Evolutionary conservation across 2,329 filamentous ascomycete genomes (phyloP).

Genomic region (Paraphaeosphaeria sporulosa): DNA sequence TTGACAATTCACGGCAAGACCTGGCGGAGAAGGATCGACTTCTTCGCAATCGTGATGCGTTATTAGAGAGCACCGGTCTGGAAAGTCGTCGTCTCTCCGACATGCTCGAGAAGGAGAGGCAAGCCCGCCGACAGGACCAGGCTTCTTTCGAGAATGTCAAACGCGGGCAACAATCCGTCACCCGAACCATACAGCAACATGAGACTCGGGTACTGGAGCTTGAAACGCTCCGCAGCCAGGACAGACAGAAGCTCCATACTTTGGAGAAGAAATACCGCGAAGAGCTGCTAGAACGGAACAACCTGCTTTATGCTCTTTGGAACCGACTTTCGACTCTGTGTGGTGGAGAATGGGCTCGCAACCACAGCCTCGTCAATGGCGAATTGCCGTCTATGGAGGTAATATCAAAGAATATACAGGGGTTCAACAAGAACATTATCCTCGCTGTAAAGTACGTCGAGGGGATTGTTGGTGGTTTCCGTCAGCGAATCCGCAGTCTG

Average conservation of each 20-base stretch:
- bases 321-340: conserved; percentile 85
- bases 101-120: conserved; percentile 88
- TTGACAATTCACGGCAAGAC: conserved; percentile 78
- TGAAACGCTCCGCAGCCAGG: conserved; percentile 78
- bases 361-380: conserved; percentile 87
- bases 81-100: conserved; percentile 87
- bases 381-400: conserved; percentile 86
- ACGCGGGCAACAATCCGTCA: conserved; percentile 85
- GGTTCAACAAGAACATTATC: conserved; percentile 89
- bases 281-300: conserved; percentile 88
- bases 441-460: conserved; percentile 89
- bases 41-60: conserved; percentile 85
- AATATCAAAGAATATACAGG: conserved; percentile 82
- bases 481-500: conserved; percentile 79
- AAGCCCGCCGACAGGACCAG: conserved; percentile 84
- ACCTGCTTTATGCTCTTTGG: conserved; percentile 87
- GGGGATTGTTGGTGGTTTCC: conserved; percentile 78
- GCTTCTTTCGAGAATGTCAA: conserved; percentile 87
- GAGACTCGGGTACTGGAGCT: conserved; percentile 86
- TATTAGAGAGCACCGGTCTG: conserved; percentile 87
- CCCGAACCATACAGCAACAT: conserved; percentile 83
- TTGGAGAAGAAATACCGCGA: conserved; percentile 85
- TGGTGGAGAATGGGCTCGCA: conserved; percentile 89
- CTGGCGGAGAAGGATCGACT: conserved; percentile 90
- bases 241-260: conserved; percentile 76